Evolutionary conservation across 345 rosid species (phyloP), one percentile per base, ranked within the genome.

Genomic region (Anastatica hierochuntica): DNA sequence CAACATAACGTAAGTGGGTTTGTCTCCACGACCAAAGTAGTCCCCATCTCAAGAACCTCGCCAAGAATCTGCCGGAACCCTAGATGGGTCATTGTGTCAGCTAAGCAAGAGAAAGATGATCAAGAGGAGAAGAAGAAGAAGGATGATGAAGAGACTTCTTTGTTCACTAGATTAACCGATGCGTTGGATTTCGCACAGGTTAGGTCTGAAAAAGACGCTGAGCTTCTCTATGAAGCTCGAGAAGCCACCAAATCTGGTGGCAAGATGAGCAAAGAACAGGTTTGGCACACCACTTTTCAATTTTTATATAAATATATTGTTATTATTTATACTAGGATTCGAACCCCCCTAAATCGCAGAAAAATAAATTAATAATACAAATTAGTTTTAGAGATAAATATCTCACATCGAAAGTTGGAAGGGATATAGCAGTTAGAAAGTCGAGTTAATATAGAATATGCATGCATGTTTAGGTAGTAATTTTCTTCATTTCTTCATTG

Each of bases 111-210:
- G 26, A 75, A 60, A 42, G 68, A 64, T 10, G 73, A 49, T 5
- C 3, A 21, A 21, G 52, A 67, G 54, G 44, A 68, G 14, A 60
- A 72, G 63, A 74, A 67, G 53, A 8, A 29, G 33, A 24, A 24
- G 27, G 27, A 24, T 3, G 61, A 60, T 56, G 77, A 42, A 15
- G 79, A 76, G 67, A 88, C 83, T 21, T 86, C 95, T 20, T 60
- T 84, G 58, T 78, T 85, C 42, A 74, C 79, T 41, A 71, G 75
- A 16, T 72, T 85, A 14, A 72, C 86, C 0, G 97, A 82, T 16
- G 97, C 94, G 51, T 80, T 86, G 5, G 97, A 86, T 58, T 90
- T 90, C 67, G 68, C 90, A 2, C 84, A 84, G 54, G 88, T 82
- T 44, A 72, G 97, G 52, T 84, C 94, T 8, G 67, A 60, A n/a